Percentiles rank a stretch among this genome's conserved stretches.
Conservation (phyloP, 345 rosid species). For the Citrus sp. region DNA sequence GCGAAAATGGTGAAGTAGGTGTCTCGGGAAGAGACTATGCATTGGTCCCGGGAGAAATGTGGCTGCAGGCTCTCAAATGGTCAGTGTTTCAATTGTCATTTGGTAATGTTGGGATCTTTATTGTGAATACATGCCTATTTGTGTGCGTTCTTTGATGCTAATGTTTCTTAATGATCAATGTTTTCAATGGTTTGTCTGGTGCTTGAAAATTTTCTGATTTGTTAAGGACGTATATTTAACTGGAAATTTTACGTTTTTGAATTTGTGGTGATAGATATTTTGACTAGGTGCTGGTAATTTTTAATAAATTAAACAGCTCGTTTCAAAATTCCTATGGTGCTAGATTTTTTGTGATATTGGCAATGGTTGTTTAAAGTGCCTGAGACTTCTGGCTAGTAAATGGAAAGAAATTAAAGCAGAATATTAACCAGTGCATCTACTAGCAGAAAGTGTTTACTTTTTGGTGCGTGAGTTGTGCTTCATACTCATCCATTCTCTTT, state of each 20-base stretch:
- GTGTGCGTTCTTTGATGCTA: background rate
- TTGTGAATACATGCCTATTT: background rate
- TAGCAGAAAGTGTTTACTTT: background rate
- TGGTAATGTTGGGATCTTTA: background rate
- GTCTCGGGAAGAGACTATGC: slow-evolving; percentile 91
- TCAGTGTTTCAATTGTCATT: slow-evolving; percentile 25
- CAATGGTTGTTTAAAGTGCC: background rate
- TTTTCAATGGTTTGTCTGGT: background rate
- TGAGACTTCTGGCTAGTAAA: background rate
- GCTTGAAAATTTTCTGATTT: background rate
- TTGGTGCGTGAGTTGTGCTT: background rate
- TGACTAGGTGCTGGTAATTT: background rate
- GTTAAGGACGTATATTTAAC: background rate
- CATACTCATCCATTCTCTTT: background rate
- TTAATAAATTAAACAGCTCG: background rate
- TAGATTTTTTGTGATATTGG: background rate
- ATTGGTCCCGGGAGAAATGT: slow-evolving; percentile 90
- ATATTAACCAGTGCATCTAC: background rate
- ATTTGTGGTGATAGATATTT: background rate
- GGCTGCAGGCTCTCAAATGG: slow-evolving; percentile 95
- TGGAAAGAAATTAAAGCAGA: background rate
- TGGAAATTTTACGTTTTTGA: background rate
- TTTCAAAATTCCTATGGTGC: background rate
- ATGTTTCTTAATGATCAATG: background rate
- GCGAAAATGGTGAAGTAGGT: slow-evolving; percentile 67